A percentile compares a stretch with the other conserved stretches of the same genome.
Conservation (phyloP, 2,329 filamentous ascomycete genomes). For the Pseudocercospora vitis region DNA sequence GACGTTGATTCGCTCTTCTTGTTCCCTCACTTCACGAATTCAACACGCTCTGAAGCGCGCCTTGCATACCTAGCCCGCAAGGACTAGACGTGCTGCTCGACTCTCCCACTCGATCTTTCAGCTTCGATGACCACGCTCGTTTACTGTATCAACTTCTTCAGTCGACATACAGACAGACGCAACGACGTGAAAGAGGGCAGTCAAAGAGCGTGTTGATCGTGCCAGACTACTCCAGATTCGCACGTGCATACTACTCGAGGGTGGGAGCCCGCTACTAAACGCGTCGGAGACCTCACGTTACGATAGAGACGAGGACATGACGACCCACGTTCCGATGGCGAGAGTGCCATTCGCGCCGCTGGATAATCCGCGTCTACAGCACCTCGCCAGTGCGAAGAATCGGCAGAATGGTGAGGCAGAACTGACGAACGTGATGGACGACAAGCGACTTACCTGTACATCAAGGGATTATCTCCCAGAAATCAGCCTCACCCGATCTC, state of each 20-base stretch:
- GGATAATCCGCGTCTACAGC: slow-evolving; percentile 67
- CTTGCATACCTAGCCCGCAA: slow-evolving; percentile 11
- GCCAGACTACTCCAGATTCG: slow-evolving; percentile 10
- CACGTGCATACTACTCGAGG: slow-evolving; percentile 7
- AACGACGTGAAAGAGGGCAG: neutral
- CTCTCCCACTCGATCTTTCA: neutral
- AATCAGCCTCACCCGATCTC: slow-evolving; percentile 16
- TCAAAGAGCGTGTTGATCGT: slow-evolving; percentile 9
- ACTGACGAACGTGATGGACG: neutral
- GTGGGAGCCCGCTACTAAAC: neutral
- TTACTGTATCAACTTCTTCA: neutral
- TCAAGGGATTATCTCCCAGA: slow-evolving; percentile 26
- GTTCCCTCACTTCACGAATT: slow-evolving; percentile 21
- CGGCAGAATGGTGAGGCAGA: slow-evolving; percentile 61
- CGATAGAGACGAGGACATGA: slow-evolving; percentile 25
- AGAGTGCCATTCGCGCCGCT: slow-evolving; percentile 76
- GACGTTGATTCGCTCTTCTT: neutral
- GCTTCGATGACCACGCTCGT: neutral
- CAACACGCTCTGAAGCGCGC: slow-evolving; percentile 20
- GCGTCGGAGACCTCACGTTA: slow-evolving; percentile 2
- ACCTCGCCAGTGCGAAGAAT: slow-evolving; percentile 73
- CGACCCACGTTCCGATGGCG: slow-evolving; percentile 36
- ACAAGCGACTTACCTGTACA: slow-evolving; percentile 12
- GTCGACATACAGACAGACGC: neutral
- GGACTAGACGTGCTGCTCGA: slow-evolving; percentile 3